Evolutionary conservation across 352 stramenopile species (phyloP).

Genomic region (Phytopythium litorale): DNA sequence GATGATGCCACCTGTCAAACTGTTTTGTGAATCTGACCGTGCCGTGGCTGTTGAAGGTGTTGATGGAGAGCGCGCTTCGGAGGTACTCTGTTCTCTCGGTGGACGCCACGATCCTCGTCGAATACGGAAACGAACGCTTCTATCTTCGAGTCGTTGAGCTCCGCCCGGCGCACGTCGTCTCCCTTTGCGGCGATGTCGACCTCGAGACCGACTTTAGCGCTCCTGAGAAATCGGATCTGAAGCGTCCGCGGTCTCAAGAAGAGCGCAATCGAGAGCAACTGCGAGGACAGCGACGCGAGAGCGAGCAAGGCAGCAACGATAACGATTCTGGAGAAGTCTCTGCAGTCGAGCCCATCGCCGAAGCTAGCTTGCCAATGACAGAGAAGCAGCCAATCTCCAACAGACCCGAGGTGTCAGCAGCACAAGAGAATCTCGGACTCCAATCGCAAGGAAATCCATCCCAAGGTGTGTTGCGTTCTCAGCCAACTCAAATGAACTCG

Average conservation of each 20-base stretch:
- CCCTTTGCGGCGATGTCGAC: slow-evolving; percentile 63
- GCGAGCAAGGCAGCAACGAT: background rate
- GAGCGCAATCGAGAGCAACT: background rate
- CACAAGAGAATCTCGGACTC: too few species aligned
- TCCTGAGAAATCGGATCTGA: slow-evolving; percentile 22
- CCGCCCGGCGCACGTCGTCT: slow-evolving; percentile 38
- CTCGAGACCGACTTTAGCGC: slow-evolving; percentile 53
- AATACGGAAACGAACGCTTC: slow-evolving; percentile 38
- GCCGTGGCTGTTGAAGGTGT: slow-evolving; percentile 14
- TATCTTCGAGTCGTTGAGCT: slow-evolving; percentile 50
- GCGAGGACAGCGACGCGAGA: background rate
- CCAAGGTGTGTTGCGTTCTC: background rate
- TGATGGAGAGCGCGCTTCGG: slow-evolving; percentile 56
- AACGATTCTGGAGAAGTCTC: background rate
- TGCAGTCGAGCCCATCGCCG: background rate
- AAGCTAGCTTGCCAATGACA: background rate
- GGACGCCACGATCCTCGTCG: slow-evolving; percentile 49
- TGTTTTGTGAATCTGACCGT: background rate
- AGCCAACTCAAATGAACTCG: background rate
- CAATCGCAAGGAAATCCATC: background rate
- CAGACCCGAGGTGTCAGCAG: too few species aligned
- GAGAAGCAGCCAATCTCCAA: too few species aligned
- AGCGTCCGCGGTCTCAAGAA: slow-evolving; percentile 11
- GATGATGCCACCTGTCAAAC: background rate
- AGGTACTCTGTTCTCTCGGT: slow-evolving; percentile 51